These are phyloP conservation scores for Chaetothyriales sp. DNA, from an alignment of 2,329 filamentous ascomycete species.

Conservation along the genomic window DNA sequence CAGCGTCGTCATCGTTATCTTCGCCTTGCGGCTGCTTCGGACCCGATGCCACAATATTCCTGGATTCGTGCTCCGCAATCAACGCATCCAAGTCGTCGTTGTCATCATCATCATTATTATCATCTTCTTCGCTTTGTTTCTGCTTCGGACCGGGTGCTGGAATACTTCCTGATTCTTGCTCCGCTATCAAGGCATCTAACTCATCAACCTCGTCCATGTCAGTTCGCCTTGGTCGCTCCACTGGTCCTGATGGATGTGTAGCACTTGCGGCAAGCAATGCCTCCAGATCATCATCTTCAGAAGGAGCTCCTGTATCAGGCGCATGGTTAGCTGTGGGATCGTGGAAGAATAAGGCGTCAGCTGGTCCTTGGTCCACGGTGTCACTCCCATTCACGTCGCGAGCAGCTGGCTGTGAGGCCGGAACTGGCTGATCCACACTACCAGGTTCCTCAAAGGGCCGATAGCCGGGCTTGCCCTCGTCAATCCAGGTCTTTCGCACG, in stretches of 20 bases:
- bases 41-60: neutral
- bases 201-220: constrained; percentile 17
- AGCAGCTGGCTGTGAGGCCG: constrained; percentile 1
- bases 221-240: neutral
- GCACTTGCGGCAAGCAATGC: constrained; percentile 5
- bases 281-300: constrained; percentile 9
- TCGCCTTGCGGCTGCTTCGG: neutral
- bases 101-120: constrained; percentile 2
- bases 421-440: neutral
- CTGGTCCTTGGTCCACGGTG: neutral
- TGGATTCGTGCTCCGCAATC: constrained; percentile 2
- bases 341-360: neutral
- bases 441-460: neutral
- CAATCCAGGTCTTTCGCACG: constrained; percentile 68
- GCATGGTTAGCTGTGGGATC: neutral
- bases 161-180: too few species aligned
- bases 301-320: neutral
- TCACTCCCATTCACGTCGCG: neutral
- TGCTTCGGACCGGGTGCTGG: too few species aligned
- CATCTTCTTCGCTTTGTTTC: neutral
- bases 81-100: constrained; percentile 8
- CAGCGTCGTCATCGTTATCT: constrained; percentile 15
- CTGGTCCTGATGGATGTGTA: neutral
- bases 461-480: constrained; percentile 41
- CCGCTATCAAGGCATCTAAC: constrained; percentile 16